Base-by-base conservation (phyloP, 2,329 filamentous ascomycete species). In the Colletotrichum tanaceti region DNA sequence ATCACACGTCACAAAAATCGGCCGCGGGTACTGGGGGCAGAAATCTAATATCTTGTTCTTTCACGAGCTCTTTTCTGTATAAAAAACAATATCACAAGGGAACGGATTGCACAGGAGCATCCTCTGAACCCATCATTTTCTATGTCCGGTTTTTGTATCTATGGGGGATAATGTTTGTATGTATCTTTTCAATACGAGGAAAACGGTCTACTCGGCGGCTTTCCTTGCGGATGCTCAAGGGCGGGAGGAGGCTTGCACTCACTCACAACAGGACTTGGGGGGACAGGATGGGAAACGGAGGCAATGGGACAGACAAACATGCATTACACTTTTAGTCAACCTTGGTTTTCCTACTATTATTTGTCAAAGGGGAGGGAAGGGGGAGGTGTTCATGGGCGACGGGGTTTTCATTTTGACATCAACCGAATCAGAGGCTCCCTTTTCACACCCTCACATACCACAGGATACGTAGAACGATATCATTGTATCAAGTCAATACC, bases 381-480 rank as follows among this genome's bases (percentile, higher is more conserved):
- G n/a, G n/a, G 28, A 44, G 55, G 55, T 58, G 55, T 58, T 58
- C 20, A 44, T 46, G 14, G 55, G 18, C 28, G 35, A 58, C 18
- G 49, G n/a, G 50, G 9, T 24, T 43, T 47, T 44, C 44, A 5
- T 22, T 32, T 47, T 58, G 14, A 32, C 55, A 52, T 35, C 20
- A 39, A 63, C 67, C 63, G 62, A 58, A 67, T 50, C 55, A 60
- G 55, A 64, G 64, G 58, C 54, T 61, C 5, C 35, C 54, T 50
- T 50, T 44, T 24, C 54, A 58, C 53, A 59, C 32, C 9, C 32
- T 9, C 32, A 3, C 32, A 35, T 10, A 35, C 18, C 55, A 65
- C 35, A 52, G 52, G 63, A 58, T 58, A 57, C 63, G 67, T 63
- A 68, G 67, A 70, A 63, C 67, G 63, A 49, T 39, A 63, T 70